Percentiles rank a stretch among this genome's conserved stretches.
Evolutionary conservation across 306 rosid genomes (phyloP).

Genomic region (Quercus glauca): DNA sequence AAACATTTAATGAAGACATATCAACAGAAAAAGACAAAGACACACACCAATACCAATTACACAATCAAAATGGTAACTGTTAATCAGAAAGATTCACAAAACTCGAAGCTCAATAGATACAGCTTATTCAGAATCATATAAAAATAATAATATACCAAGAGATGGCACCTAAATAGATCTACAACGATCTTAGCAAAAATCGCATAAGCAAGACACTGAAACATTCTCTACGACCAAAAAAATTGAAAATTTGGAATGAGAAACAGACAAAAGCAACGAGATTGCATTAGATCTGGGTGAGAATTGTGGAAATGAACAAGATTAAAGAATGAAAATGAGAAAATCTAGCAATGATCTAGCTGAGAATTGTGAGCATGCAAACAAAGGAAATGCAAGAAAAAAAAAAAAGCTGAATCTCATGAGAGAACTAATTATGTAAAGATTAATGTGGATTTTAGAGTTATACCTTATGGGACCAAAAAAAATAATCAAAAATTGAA

Average conservation of each 20-base stretch:
- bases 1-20: neutral
- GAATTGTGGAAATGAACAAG: neutral
- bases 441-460: neutral
- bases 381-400: neutral
- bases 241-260: neutral
- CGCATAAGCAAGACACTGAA: neutral
- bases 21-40: neutral
- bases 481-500: neutral
- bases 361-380: neutral
- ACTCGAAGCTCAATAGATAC: neutral
- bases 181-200: neutral
- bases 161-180: neutral
- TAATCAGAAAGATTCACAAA: neutral
- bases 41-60: neutral
- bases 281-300: neutral
- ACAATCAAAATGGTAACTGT: neutral
- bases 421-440: neutral
- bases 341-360: neutral
- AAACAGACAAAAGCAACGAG: neutral
- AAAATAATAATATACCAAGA: neutral
- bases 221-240: neutral
- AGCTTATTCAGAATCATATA: neutral
- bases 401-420: constrained; percentile 8
- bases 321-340: neutral
- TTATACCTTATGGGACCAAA: constrained; percentile 24